Base-by-base conservation (phyloP, 2,329 filamentous ascomycete species). In the Paramyrothecium sp. region DNA sequence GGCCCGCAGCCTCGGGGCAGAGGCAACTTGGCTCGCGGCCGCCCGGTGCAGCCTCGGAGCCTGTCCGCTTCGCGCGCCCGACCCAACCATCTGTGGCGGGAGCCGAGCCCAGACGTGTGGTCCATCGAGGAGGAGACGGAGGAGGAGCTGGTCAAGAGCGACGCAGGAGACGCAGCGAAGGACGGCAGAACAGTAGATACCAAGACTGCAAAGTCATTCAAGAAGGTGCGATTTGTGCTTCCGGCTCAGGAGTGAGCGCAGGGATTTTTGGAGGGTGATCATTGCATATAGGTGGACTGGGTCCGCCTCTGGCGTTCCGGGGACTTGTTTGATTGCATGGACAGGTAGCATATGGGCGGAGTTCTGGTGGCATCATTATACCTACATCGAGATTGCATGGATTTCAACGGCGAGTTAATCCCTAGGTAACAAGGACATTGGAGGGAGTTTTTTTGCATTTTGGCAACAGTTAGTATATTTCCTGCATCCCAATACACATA, bases 41-140 rank as follows among this genome's bases (percentile, higher is more conserved):
- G 70, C 3, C 63, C 66, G 20, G 63, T 65, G 20, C 63, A 69
- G 61, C 58, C 67, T 38, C 58, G 67, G 13, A 70, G 65, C 55
- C 58, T 65, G 47, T 68, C 71, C 23, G 63, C 65, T 52, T 70
- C 68, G 34, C 74, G 65, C 11, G 26, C 30, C 58, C 73, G 77
- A 48, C 77, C 79, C 10, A 64, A 69, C 19, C 72, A 73, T 51
- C 63, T 83, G 1, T 86, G 83, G 83, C 74, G 82, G 41, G 78
- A 83, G 69, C 83, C 83, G 7, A 85, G 82, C 64, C 82, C 82
- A 0, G 82, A 85, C 54, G 83, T 86, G 3, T 86, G 82, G 78
- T 80, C 80, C 30, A 86, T 86, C 56, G 79, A 83, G 69, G 83
- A 86, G 67, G 82, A 85, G 71, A 79, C 79, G 1, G 82, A 84